Base-by-base conservation (phyloP, 2,329 filamentous ascomycete species). In the Seiridium cupressi region DNA sequence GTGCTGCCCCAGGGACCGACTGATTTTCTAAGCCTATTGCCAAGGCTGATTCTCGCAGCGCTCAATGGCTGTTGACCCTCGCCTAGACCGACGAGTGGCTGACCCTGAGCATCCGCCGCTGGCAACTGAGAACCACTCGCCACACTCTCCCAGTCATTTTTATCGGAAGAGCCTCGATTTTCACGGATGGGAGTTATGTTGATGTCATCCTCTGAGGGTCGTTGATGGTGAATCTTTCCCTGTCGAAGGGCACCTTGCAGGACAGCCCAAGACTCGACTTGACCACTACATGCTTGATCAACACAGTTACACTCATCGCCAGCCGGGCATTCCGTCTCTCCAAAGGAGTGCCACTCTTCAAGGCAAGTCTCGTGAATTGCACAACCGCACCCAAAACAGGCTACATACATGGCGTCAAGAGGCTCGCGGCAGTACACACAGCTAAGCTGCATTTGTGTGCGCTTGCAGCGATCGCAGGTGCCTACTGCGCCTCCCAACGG, bases 261-360 rank as follows among this genome's bases (percentile, higher is more conserved):
- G 3, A 84, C 84, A 0, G 81, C 80, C 83, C 86, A 87, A 26
- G 83, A 85, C 70, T 88, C 86, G 7, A 88, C 81, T 46, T 85
- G 77, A 1, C 84, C 85, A 51, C 76, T 79, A 60, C 76, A 77
- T 1, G 86, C 85, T 63, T 87, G 82, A 11, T 82, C 77, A 0
- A 82, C 77, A 65, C 87, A 89, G 61, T 84, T 77, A 67, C 87
- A 89, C 68, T 89, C 87, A 66, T 89, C 87, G 1, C 86, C 86
- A 0, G 84, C 86, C 0, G 86, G 84, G 59, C 87, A 89, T 51
- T 81, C 72, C 1, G 74, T 80, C 70, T 86, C 84, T 31, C 83
- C 83, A 5, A 79, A 78, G 5, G 76, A 79, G 64, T 86, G 83
- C 84, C 85, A 87, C 66, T 85, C 83, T 2, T 78, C 79, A 13